These are phyloP conservation scores for Acacia melanoxylon DNA, from an alignment of 306 rosid species.

Conservation along the genomic window DNA sequence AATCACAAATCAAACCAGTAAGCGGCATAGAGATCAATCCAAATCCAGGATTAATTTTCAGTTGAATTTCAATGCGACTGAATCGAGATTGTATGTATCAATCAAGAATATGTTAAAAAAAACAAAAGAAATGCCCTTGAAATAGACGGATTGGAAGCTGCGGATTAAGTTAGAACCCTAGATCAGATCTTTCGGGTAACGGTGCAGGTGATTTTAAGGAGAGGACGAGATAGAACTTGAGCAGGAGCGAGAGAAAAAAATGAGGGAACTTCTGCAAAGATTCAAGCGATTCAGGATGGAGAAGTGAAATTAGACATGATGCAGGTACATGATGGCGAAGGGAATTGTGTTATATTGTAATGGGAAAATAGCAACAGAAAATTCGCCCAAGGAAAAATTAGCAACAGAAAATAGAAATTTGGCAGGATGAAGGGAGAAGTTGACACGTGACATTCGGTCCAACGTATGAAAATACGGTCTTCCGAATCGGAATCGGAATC, in stretches of 20 bases:
- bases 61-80: conserved; percentile 35
- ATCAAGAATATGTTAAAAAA: conserved; percentile 11
- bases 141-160: conserved; percentile 32
- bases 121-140: conserved; percentile 30
- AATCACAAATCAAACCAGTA: conserved; percentile 41
- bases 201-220: conserved; percentile 39
- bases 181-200: conserved; percentile 47
- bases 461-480: conserved; percentile 12
- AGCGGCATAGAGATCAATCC: conserved; percentile 28
- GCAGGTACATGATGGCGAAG: not conserved
- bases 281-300: conserved; percentile 48
- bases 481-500: not conserved
- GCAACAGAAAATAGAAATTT: not conserved
- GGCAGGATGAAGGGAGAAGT: not conserved
- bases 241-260: not conserved
- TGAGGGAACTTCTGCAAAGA: conserved; percentile 36
- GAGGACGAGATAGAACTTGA: conserved; percentile 15
- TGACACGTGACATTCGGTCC: conserved; percentile 21
- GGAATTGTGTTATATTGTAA: conserved; percentile 6
- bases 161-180: conserved; percentile 47
- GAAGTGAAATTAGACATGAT: conserved; percentile 4
- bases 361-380: not conserved
- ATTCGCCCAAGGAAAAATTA: not conserved
- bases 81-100: conserved; percentile 14
- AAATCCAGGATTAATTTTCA: conserved; percentile 44